phyloP scores from a whole-genome alignment of 371 early-diverging fungal genomes.

The Homolaphlyctis polyrhiza region DNA sequence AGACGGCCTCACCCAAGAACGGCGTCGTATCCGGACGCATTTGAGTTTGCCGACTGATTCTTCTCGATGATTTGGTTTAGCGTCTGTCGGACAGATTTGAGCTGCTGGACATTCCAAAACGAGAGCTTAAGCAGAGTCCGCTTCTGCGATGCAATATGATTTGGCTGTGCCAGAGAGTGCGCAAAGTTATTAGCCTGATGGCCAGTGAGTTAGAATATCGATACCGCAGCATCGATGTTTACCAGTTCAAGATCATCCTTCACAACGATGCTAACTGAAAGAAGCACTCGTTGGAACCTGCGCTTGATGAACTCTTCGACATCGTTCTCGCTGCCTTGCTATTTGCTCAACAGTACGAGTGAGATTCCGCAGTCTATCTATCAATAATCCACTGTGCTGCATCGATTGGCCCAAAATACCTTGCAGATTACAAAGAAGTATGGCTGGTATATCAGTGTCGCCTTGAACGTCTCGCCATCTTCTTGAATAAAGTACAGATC shows the following conservation, averaged over 20 bases:
- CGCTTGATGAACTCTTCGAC: slow-evolving; percentile 84
- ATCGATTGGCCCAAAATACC: slow-evolving; percentile 39
- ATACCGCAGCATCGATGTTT: background rate
- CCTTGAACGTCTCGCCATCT: slow-evolving; percentile 84
- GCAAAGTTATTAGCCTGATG: background rate
- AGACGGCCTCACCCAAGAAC: slow-evolving; percentile 18
- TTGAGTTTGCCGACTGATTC: slow-evolving; percentile 62
- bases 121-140: slow-evolving; percentile 69
- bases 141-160: slow-evolving; percentile 80
- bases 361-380: background rate
- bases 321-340: slow-evolving; percentile 50
- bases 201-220: background rate
- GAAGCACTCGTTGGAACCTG: slow-evolving; percentile 62
- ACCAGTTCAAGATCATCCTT: slow-evolving; percentile 88
- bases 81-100: slow-evolving; percentile 68
- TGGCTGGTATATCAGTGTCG: slow-evolving; percentile 76
- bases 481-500: slow-evolving; percentile 91
- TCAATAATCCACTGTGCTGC: slow-evolving; percentile 4
- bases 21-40: slow-evolving; percentile 30
- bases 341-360: background rate
- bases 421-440: slow-evolving; percentile 87
- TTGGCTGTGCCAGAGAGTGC: slow-evolving; percentile 58
- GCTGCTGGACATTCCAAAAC: slow-evolving; percentile 79
- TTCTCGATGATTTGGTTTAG: slow-evolving; percentile 63
- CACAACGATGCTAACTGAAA: slow-evolving; percentile 56